Evolutionary conservation across 2,329 filamentous ascomycete species (phyloP).

Genomic region (Talaromyces piceae): DNA sequence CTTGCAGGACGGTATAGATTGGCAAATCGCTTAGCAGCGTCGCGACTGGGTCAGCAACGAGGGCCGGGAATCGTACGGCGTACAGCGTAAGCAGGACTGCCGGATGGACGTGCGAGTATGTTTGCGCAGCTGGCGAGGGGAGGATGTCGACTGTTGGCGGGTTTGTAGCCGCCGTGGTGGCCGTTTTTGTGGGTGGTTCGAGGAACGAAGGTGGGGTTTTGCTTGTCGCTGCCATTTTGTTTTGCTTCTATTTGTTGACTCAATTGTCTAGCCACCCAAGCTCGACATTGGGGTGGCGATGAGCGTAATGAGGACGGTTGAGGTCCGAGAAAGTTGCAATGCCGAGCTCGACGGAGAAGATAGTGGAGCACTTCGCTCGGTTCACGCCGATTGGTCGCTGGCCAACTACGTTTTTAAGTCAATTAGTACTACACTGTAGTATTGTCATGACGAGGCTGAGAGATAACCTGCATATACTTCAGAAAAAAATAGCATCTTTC

Average conservation of each 20-base stretch:
- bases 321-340: too few species aligned
- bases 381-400: too few species aligned
- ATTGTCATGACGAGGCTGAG: too few species aligned
- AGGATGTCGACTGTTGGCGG: conserved; percentile 41
- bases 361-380: too few species aligned
- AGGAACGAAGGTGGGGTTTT: conserved; percentile 1
- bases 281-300: too few species aligned
- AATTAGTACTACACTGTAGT: too few species aligned
- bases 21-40: conserved; percentile 57
- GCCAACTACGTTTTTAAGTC: too few species aligned
- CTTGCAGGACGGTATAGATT: conserved; percentile 58
- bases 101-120: conserved; percentile 62
- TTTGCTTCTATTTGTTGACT: too few species aligned
- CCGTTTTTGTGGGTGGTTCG: background rate
- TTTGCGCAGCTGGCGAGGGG: conserved; percentile 40
- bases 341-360: too few species aligned
- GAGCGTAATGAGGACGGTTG: background rate
- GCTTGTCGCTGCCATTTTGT: background rate
- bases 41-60: conserved; percentile 63
- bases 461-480: too few species aligned
- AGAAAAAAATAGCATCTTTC: too few species aligned
- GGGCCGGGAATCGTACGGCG: conserved; percentile 53
- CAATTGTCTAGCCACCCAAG: background rate
- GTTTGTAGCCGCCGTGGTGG: conserved; percentile 13
- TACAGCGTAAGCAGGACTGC: conserved; percentile 58